Evolutionary conservation across 345 rosid species (phyloP).

Genomic region (Boechera stricta): DNA sequence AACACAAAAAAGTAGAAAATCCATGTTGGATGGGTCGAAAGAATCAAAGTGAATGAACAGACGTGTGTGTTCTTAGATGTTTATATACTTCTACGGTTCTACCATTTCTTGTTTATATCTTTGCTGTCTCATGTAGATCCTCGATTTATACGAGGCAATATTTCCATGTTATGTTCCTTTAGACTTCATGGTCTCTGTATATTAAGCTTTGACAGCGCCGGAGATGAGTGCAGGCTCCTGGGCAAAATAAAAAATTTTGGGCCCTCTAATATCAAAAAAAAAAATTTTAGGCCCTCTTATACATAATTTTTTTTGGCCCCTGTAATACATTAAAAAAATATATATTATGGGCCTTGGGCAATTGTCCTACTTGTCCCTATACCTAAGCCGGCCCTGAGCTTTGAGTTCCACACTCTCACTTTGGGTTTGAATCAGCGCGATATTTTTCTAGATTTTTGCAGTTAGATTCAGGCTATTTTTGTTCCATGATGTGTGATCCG

Average conservation of each 20-base stretch:
- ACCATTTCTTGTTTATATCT: neutral
- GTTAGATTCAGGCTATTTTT: neutral
- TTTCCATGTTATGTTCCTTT: neutral
- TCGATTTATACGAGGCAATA: neutral
- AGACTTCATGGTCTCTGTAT: conserved; percentile 13
- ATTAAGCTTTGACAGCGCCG: neutral
- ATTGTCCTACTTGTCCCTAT: too few relatives aligned
- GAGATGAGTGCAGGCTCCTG: too few relatives aligned
- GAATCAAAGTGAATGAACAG: neutral
- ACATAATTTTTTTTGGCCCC: too few relatives aligned
- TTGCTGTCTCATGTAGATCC: neutral
- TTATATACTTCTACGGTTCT: neutral
- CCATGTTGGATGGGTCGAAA: neutral
- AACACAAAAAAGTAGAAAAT: neutral
- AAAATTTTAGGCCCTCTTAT: too few relatives aligned
- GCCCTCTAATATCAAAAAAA: too few relatives aligned
- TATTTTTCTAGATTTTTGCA: neutral
- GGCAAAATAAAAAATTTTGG: too few relatives aligned
- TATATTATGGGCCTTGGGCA: too few relatives aligned
- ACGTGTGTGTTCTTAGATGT: conserved; percentile 13
- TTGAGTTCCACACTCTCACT: neutral
- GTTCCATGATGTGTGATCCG: conserved; percentile 21
- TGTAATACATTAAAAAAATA: too few relatives aligned
- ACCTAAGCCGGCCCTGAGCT: too few relatives aligned
- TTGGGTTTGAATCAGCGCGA: conserved; percentile 18